Conservation (phyloP, 2,329 filamentous ascomycete species). For the Arachnomyces sp. region DNA sequence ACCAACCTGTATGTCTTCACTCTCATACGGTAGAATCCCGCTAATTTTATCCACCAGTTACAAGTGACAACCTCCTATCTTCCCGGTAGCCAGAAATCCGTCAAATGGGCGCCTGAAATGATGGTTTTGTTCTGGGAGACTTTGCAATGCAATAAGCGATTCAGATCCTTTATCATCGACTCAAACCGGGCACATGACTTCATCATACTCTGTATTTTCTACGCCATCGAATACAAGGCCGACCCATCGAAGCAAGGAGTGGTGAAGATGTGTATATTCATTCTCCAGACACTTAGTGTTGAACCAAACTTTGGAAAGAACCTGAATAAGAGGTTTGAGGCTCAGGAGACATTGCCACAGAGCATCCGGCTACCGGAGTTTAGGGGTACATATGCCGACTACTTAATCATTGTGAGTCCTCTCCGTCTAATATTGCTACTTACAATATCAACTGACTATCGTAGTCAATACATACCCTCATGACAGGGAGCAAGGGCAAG, state of each 20-base stretch:
- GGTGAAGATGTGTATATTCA: slow-evolving; percentile 94
- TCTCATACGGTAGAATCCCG: not conserved
- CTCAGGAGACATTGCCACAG: slow-evolving; percentile 75
- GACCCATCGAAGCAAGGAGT: slow-evolving; percentile 84
- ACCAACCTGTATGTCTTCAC: slow-evolving; percentile 57
- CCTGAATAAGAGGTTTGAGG: slow-evolving; percentile 80
- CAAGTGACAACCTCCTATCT: slow-evolving; percentile 84
- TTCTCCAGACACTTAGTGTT: slow-evolving; percentile 88
- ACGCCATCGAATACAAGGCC: slow-evolving; percentile 79
- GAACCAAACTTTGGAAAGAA: slow-evolving; percentile 85
- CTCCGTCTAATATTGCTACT: slow-evolving; percentile 3
- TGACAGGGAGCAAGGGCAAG: slow-evolving; percentile 83
- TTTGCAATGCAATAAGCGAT: slow-evolving; percentile 94
- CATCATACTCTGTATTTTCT: slow-evolving; percentile 80
- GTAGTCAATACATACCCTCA: slow-evolving; percentile 82
- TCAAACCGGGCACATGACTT: slow-evolving; percentile 91
- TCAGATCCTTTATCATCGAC: slow-evolving; percentile 93
- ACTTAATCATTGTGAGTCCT: slow-evolving; percentile 70
- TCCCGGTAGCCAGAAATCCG: slow-evolving; percentile 68
- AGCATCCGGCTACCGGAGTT: slow-evolving; percentile 78
- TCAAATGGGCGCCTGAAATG: slow-evolving; percentile 88
- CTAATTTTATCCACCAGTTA: slow-evolving; percentile 40
- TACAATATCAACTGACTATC: slow-evolving; percentile 20
- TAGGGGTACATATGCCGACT: slow-evolving; percentile 84
- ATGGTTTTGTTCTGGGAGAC: slow-evolving; percentile 97